These are phyloP conservation scores for Aspergillus cejpii DNA, from an alignment of 2,329 filamentous ascomycete genomes.

Conservation along the genomic window DNA sequence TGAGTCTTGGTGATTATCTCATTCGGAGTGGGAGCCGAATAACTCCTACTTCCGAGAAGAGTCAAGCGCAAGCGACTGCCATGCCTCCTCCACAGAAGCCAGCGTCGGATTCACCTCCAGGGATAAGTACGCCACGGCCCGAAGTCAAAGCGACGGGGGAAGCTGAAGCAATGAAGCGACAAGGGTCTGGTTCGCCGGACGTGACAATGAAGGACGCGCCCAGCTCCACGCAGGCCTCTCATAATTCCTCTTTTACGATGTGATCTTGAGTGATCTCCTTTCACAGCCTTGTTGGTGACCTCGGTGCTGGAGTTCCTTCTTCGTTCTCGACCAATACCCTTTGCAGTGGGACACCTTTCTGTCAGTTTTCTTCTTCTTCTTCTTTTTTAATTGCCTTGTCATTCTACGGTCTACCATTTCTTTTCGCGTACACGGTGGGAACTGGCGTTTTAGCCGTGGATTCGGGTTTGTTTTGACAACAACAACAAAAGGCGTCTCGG, in stretches of 20 bases:
- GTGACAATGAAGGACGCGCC: slow-evolving; percentile 30
- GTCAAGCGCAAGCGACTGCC: slow-evolving; percentile 24
- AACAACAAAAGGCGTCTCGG: slow-evolving; percentile 19
- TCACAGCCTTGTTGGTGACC: slow-evolving; percentile 7
- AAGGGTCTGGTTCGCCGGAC: slow-evolving; percentile 21
- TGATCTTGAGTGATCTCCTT: slow-evolving; percentile 11
- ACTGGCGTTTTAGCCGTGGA: slow-evolving; percentile 19
- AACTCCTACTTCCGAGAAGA: slow-evolving; percentile 39
- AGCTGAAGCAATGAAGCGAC: slow-evolving; percentile 15
- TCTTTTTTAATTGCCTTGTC: slow-evolving; percentile 6
- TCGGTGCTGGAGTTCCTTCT: background rate
- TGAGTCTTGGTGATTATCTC: slow-evolving; percentile 47
- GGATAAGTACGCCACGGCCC: slow-evolving; percentile 6
- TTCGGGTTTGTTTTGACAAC: slow-evolving; percentile 11
- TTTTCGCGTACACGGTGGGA: slow-evolving; percentile 19
- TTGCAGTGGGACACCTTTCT: slow-evolving; percentile 10
- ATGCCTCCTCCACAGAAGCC: slow-evolving; percentile 24
- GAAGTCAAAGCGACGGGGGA: slow-evolving; percentile 10
- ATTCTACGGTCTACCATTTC: slow-evolving; percentile 1
- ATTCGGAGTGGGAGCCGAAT: slow-evolving; percentile 38
- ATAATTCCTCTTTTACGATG: slow-evolving; percentile 25
- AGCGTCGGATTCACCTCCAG: slow-evolving; percentile 11
- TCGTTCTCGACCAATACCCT: background rate
- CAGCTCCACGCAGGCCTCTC: slow-evolving; percentile 23
- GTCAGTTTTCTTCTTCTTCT: slow-evolving; percentile 7